Conservation (phyloP, 1,284 basidiomycete species). For the Rhodotorula sp. region DNA sequence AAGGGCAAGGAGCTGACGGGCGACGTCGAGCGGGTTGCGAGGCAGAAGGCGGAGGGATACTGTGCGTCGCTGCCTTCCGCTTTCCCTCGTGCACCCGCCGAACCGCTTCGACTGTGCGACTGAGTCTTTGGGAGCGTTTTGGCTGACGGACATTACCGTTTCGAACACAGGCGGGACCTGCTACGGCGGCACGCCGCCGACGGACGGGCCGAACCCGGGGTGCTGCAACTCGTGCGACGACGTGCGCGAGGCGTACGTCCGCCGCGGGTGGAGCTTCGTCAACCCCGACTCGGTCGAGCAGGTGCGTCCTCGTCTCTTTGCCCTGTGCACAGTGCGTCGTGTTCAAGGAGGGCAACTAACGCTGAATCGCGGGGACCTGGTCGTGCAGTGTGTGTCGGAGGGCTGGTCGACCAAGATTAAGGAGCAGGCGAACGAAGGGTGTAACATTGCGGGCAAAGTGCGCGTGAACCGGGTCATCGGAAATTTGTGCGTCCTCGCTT, state of each 20-base stretch:
- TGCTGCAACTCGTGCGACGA: conserved; percentile 98
- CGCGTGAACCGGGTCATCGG: conserved; percentile 97
- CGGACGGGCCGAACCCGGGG: conserved; percentile 58
- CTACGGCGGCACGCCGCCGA: conserved; percentile 83
- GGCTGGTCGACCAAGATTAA: conserved; percentile 93
- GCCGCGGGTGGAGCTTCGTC: conserved; percentile 91
- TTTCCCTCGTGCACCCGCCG: not conserved
- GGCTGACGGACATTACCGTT: not conserved
- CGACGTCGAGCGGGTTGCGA: conserved; percentile 76
- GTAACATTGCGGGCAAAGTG: conserved; percentile 85
- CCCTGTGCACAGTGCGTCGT: too few relatives aligned
- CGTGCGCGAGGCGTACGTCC: conserved; percentile 85
- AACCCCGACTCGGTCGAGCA: conserved; percentile 91
- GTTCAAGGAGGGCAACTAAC: too few relatives aligned
- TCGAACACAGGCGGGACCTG: conserved; percentile 73
- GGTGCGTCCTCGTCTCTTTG: too few relatives aligned
- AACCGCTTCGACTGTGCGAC: too few relatives aligned
- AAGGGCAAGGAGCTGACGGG: conserved; percentile 66
- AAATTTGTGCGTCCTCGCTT: conserved; percentile 64
- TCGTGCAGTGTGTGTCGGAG: conserved; percentile 90
- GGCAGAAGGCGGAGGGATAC: conserved; percentile 64
- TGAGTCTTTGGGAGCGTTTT: too few relatives aligned
- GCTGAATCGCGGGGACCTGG: too few relatives aligned
- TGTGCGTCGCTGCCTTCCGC: conserved; percentile 10
- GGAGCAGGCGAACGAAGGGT: conserved; percentile 90